Conservation (phyloP, 2,329 filamentous ascomycete species). For the Rutstroemia sp. region DNA sequence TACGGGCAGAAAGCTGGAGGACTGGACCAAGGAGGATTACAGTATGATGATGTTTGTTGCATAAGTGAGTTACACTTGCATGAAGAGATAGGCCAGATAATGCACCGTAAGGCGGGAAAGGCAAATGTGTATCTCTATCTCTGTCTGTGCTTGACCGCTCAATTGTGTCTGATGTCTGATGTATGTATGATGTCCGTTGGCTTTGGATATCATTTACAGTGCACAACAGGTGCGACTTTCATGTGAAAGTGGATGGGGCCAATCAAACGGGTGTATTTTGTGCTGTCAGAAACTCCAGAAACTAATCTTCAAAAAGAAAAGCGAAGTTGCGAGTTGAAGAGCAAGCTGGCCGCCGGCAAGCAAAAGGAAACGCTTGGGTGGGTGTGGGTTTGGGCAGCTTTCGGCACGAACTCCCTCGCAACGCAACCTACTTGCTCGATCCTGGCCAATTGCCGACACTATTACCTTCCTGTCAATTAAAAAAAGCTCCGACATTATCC, state of each 20-base stretch:
- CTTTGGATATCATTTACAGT: neutral
- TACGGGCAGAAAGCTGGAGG: too few species aligned
- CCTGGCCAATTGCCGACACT: neutral
- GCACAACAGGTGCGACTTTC: neutral
- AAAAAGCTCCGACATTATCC: neutral
- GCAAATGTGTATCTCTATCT: too few species aligned
- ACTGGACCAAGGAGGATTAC: too few species aligned
- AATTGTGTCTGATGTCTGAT: neutral
- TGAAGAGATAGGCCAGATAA: neutral
- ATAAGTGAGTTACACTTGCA: too few species aligned
- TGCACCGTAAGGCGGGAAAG: neutral
- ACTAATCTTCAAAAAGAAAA: neutral
- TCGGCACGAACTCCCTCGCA: conserved; percentile 5
- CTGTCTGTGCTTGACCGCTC: conserved; percentile 3
- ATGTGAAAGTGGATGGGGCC: neutral
- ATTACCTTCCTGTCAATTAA: neutral
- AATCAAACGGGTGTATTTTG: neutral
- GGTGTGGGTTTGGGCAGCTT: conserved; percentile 1
- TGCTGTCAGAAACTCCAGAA: neutral
- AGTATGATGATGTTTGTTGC: too few species aligned
- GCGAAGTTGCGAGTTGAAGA: neutral
- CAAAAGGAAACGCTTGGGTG: neutral
- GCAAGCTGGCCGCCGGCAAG: neutral
- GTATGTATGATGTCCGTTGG: neutral
- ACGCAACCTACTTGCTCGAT: neutral